Percentiles rank a stretch among this genome's conserved stretches.
Evolutionary conservation across 2,329 filamentous ascomycete species (phyloP).

Genomic region (Calonectria hongkongensis): DNA sequence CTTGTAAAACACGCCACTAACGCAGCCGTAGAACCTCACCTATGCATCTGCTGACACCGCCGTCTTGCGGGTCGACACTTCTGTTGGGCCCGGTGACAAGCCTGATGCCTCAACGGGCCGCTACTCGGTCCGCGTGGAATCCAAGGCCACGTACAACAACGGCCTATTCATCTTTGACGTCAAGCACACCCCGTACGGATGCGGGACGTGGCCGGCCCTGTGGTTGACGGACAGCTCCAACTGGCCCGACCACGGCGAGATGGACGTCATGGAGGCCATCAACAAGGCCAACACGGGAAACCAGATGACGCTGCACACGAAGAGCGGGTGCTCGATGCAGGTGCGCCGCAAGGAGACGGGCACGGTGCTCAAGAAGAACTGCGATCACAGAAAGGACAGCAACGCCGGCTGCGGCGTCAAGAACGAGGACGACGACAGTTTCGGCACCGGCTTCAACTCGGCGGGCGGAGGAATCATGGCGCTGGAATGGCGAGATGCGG

Average conservation of each 20-base stretch:
- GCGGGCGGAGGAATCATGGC: conserved; percentile 76
- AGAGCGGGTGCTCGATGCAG: conserved; percentile 69
- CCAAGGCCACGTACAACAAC: conserved; percentile 74
- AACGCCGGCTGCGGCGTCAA: conserved; percentile 77
- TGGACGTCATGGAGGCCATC: conserved; percentile 77
- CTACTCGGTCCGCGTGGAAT: conserved; percentile 78
- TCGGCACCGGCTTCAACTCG: conserved; percentile 71
- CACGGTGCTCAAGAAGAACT: conserved; percentile 63
- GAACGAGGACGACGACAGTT: conserved; percentile 66
- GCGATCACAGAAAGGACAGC: conserved; percentile 68
- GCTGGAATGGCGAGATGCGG: conserved; percentile 75
- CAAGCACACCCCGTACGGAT: conserved; percentile 77
- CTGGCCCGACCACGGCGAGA: conserved; percentile 80
- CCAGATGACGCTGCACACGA: conserved; percentile 77
- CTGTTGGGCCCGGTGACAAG: conserved; percentile 66
- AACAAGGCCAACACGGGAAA: conserved; percentile 74
- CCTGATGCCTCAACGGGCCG: conserved; percentile 75
- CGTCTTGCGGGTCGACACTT: conserved; percentile 77
- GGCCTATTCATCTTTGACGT: conserved; percentile 82
- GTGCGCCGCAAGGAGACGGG: conserved; percentile 74
- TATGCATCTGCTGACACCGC: conserved; percentile 73
- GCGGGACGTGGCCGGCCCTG: conserved; percentile 79
- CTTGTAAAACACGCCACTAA: not conserved
- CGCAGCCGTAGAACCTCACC: conserved; percentile 74
- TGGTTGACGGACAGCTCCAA: conserved; percentile 78